Evolutionary conservation across 1,284 basidiomycete species (phyloP), one percentile per base, ranked within the genome.

Genomic region (Cutaneotrichosporon cyanovorans): DNA sequence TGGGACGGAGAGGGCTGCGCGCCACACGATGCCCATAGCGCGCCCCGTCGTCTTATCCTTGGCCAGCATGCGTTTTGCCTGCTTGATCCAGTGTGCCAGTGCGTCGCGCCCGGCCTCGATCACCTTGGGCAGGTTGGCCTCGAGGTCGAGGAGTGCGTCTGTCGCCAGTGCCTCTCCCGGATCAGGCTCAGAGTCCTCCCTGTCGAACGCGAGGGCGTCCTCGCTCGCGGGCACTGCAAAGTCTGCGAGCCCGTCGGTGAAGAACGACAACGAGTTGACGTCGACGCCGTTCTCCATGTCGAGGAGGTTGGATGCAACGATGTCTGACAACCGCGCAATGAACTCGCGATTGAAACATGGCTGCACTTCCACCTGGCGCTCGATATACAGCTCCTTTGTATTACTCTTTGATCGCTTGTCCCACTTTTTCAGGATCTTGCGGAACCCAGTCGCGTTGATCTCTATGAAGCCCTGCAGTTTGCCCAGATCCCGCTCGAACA

Each of bases 371-470:
- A 99, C 93, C 70, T 98, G 95, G 30, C 95, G 83, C 42, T 90
- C 82, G 30, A 99, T 80, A 70, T 98, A 98, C 11, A 98, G 77
- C 68, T 99, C 95, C 71, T 95, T 97, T 15, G 87, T 97, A 30
- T 84, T 85, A 14, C 85, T 91, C 56, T 86, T 97, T 33, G 87
- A 91, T 46, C 88, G 81, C 73, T 98, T 99, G 74, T 98, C 95
- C 81, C 91, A 99, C 68, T 99, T 99, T 65, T 99, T 98, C 55
- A 97, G 73, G 45, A 99, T 98, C 72, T 98, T 98, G 42, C 93
- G 81, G 71, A 98, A 98, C 2, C 92, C 95, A 4, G 84, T 92
- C 1, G 88, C 95, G 68, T 98, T 99, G 65, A 97, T 87, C 72
- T 99, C 95, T 59, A 99, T 84, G 64, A 95, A 99, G 72, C 89